phyloP scores from a whole-genome alignment of 257 asterid genomes.

The Nicotiana benthamiana region DNA sequence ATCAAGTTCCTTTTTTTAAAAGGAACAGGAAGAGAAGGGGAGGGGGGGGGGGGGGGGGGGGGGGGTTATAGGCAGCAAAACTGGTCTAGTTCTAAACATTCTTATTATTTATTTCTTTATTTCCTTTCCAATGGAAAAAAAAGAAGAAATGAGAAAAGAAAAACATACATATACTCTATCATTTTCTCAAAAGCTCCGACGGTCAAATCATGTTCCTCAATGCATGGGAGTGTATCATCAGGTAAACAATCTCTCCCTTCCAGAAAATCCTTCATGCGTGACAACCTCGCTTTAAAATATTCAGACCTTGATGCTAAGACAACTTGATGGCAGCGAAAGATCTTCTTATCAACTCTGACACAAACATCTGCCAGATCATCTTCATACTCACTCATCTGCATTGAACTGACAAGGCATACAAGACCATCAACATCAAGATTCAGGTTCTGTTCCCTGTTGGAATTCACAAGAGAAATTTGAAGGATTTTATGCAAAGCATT shows the following conservation, averaged over 20 bases:
- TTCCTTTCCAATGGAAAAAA: neutral
- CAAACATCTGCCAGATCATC: conserved; percentile 85
- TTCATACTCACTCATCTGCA: conserved; percentile 28
- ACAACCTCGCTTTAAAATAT: conserved; percentile 81
- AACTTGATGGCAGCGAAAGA: conserved; percentile 82
- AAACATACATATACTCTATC: conserved; percentile 81
- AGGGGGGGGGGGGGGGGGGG: neutral
- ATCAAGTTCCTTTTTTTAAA: neutral
- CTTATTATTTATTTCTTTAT: neutral
- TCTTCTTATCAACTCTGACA: conserved; percentile 58
- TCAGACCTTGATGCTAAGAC: conserved; percentile 88
- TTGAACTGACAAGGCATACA: conserved; percentile 33
- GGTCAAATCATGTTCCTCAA: conserved; percentile 83
- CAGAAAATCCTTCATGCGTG: conserved; percentile 63
- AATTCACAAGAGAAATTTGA: conserved; percentile 58
- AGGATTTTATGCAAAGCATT: conserved; percentile 61
- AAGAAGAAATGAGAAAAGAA: conserved; percentile 7
- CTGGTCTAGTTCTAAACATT: neutral
- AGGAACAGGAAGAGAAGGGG: too few relatives aligned
- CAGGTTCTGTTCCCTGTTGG: conserved; percentile 26
- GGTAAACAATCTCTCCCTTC: conserved; percentile 42
- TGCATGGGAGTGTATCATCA: conserved; percentile 50
- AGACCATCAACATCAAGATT: conserved; percentile 26
- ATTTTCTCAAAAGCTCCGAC: conserved; percentile 70
- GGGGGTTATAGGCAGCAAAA: neutral